These are phyloP conservation scores for Sclerospora graminicola DNA, from an alignment of 352 stramenopile genomes.

Conservation along the genomic window DNA sequence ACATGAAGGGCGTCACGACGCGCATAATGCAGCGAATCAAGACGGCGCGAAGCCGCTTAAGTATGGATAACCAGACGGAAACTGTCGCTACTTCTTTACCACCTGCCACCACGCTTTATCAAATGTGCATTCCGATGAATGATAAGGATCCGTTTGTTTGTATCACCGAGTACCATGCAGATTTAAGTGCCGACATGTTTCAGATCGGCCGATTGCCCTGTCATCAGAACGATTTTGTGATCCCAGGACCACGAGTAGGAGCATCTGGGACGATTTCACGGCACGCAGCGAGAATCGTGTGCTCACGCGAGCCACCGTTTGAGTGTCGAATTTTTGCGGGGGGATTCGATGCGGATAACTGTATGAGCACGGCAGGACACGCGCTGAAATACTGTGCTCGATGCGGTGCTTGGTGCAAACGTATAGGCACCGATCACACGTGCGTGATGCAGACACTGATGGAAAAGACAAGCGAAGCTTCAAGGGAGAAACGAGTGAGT, in stretches of 20 bases:
- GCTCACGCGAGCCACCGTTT: slow-evolving; percentile 41
- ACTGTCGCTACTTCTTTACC: not conserved
- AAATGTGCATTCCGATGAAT: slow-evolving; percentile 68
- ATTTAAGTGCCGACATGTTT: slow-evolving; percentile 53
- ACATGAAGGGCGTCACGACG: slow-evolving; percentile 38
- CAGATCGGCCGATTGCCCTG: slow-evolving; percentile 77
- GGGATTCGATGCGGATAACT: slow-evolving; percentile 45
- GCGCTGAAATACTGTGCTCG: slow-evolving; percentile 49
- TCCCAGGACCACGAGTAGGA: slow-evolving; percentile 60
- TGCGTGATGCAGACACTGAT: slow-evolving; percentile 31
- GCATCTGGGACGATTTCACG: slow-evolving; percentile 67
- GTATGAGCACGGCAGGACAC: slow-evolving; percentile 50
- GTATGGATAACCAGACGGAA: slow-evolving; percentile 6
- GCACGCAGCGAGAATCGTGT: slow-evolving; percentile 60
- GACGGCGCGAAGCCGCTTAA: slow-evolving; percentile 3
- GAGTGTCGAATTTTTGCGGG: slow-evolving; percentile 58
- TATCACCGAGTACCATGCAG: slow-evolving; percentile 50
- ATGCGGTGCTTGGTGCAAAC: slow-evolving; percentile 48
- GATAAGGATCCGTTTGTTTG: slow-evolving; percentile 42
- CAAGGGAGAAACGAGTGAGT: slow-evolving; percentile 2
- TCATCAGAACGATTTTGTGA: slow-evolving; percentile 65
- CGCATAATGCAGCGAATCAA: slow-evolving; percentile 51
- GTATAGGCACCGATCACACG: slow-evolving; percentile 24
- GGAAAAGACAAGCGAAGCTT: not conserved
- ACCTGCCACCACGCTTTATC: slow-evolving; percentile 12